Evolutionary conservation across 441 rosid species (phyloP), one percentile per base, ranked within the genome.

Genomic region (Aquilaria agallochum): DNA sequence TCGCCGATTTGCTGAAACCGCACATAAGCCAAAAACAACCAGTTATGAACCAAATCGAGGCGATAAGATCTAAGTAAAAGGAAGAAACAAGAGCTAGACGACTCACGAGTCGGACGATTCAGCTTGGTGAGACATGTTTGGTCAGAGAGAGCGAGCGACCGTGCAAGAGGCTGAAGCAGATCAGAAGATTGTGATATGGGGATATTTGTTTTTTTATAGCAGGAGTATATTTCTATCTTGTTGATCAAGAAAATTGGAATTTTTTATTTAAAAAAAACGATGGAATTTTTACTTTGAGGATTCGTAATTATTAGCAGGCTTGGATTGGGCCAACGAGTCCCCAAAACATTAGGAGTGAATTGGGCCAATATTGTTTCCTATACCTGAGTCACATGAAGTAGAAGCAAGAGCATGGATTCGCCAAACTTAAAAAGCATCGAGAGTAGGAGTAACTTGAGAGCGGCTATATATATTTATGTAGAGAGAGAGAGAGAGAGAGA

Each of bases 61-160:
- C 27, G 27, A 20, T 20, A 20, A 20, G 27, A 20, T 20, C 27
- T 20, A 20, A 20, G 27, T 20, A 20, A 20, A 20, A 20, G 27
- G 27, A 20, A 20, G 27, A 20, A 20, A 20, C 27, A 11, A 10
- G 34, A 11, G 27, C 0, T 50, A 62, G 60, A 54, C 12, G 57
- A 72, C 80, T 76, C 65, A 76, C 80, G 75, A 66, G 60, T 69
- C 63, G 10, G 80, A 76, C 36, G 80, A 76, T 73, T 73, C 80
- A 12, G 70, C 72, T 15, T 63, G 53, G 54, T 69, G 58, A 69
- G 68, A 31, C 76, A 73, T 73, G 15, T 14, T 31, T 30, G 40
- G 31, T n/a, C 30, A 48, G 12, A 57, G n/a, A 14, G 66, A 0
- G 50, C 7, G 13, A 64, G 36, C 30, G 55, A 31, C 11, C 11